Percentiles rank a stretch among this genome's conserved stretches.
These are phyloP conservation scores for Astrocystis sublimbata DNA, from an alignment of 495 filamentous ascomycete species.

Conservation along the genomic window DNA sequence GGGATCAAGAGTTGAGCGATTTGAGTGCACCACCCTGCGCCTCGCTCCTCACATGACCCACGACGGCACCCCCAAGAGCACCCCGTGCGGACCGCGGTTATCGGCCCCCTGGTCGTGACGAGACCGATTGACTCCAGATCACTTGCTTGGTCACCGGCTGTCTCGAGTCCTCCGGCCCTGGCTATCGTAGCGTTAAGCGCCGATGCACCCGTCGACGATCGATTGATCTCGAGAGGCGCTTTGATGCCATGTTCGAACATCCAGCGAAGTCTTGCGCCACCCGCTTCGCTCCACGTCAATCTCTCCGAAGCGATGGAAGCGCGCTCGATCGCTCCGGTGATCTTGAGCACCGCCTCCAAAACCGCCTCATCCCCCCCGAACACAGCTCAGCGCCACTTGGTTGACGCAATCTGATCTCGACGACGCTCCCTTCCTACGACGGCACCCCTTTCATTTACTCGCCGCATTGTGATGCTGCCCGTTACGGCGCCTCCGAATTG, in stretches of 20 bases:
- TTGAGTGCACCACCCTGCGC: constrained; percentile 12
- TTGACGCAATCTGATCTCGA: constrained; percentile 20
- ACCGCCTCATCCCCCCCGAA: constrained; percentile 1
- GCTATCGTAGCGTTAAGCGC: constrained; percentile 1
- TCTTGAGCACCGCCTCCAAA: constrained; percentile 11
- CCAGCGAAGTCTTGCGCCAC: not conserved
- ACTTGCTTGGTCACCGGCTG: constrained; percentile 1
- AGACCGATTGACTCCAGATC: constrained; percentile 2
- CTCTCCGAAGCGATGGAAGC: not conserved
- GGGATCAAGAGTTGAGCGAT: constrained; percentile 19
- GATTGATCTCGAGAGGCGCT: constrained; percentile 17
- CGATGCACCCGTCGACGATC: constrained; percentile 15
- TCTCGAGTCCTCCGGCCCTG: constrained; percentile 14
- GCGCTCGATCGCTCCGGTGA: constrained; percentile 14
- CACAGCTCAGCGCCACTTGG: constrained; percentile 14
- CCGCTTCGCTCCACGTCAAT: not conserved
- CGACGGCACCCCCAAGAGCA: constrained; percentile 15
- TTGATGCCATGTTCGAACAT: constrained; percentile 14
- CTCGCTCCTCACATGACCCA: constrained; percentile 20
- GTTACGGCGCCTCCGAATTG: constrained; percentile 10
- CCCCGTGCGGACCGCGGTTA: constrained; percentile 11
- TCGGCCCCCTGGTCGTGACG: constrained; percentile 12
- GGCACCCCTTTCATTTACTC: constrained; percentile 14
- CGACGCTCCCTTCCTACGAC: constrained; percentile 15
- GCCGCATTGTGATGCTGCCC: constrained; percentile 9